Evolutionary conservation across 1,139 yeast genomes (phyloP).

Genomic region (Yamadazyma spencermartinsiae): DNA sequence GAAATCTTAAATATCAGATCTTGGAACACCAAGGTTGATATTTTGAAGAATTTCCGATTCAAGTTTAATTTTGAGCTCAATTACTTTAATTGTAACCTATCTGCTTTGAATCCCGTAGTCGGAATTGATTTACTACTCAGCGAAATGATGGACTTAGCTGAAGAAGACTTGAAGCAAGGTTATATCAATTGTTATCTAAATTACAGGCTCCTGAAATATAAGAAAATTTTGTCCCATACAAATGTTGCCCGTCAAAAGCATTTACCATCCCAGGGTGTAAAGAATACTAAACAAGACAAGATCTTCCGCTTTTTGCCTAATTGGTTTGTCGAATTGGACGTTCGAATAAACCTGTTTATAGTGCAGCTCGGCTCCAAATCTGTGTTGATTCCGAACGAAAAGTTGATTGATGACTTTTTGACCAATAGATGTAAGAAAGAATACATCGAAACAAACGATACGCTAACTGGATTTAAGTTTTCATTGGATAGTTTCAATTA

Average conservation of each 20-base stretch:
- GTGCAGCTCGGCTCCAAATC: slow-evolving; percentile 60
- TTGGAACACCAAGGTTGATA: slow-evolving; percentile 24
- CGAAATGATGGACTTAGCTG: slow-evolving; percentile 28
- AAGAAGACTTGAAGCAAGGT: slow-evolving; percentile 31
- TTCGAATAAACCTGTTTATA: slow-evolving; percentile 31
- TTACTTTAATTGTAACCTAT: slow-evolving; percentile 26
- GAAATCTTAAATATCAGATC: slow-evolving; percentile 25
- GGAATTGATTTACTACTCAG: slow-evolving; percentile 34
- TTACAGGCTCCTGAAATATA: slow-evolving; percentile 21
- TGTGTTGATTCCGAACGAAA: slow-evolving; percentile 48
- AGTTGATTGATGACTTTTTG: slow-evolving; percentile 40
- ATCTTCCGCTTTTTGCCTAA: slow-evolving; percentile 39
- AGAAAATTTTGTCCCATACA: slow-evolving; percentile 8
- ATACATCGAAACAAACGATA: slow-evolving; percentile 19
- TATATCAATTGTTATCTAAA: slow-evolving; percentile 30
- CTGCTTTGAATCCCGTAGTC: slow-evolving; percentile 30
- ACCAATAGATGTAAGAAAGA: slow-evolving; percentile 21
- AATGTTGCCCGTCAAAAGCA: not conserved
- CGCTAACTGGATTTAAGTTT: slow-evolving; percentile 28
- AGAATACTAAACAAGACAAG: slow-evolving; percentile 13
- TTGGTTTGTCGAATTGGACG: slow-evolving; percentile 43
- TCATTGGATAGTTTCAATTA: slow-evolving; percentile 6
- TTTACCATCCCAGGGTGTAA: not conserved
- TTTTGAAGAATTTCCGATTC: slow-evolving; percentile 33
- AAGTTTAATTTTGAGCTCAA: slow-evolving; percentile 24